Evolutionary conservation across 805 yeast species (phyloP), one percentile per base, ranked within the genome.

Genomic region (Lipomyces japonicus): DNA sequence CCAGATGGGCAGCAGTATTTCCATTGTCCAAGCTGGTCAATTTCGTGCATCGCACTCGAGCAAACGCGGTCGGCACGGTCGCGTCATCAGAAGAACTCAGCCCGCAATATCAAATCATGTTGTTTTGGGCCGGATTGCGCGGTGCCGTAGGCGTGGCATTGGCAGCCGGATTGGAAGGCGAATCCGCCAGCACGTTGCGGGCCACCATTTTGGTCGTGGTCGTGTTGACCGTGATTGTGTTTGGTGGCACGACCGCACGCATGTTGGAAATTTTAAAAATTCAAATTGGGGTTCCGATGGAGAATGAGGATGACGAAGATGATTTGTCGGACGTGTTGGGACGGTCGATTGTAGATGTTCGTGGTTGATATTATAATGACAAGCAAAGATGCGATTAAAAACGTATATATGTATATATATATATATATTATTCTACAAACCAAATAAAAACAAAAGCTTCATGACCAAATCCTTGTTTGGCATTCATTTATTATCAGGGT

Each of bases 61-160:
- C 78, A 21, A 75, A 77, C n/a, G 53, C 54, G 3, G 44, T 38
- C 2, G 59, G 58, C 9, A 65, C 63, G 58, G 12, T 44, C 63
- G 26, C 76, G 9, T 84, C 86, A 1, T n/a, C n/a, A n/a, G 96
- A 89, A 62, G 97, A 91, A 69, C 89, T 93, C 55, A 93, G 96
- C 23, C 91, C 87, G 62, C 87, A 84, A 54, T 93, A 93, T 68
- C 98, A 93, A 70, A 88, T 89, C 86, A 93, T 93, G 98, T 88
- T 91, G 44, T 93, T 93, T 67, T 93, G 99, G 99, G 98, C 98
- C 2, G 99, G 99, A 2, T 74, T 93, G 49, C 77, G 99, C 64
- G 99, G 99, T 52, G 99, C 99, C 0, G 99, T 93, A 31, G 99
- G 99, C 58, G 99, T 93, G 3, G 99, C 98, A 0, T 76, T 93